Conservation (phyloP, 2,329 filamentous ascomycete genomes). For the Leptographium radiaticola region DNA sequence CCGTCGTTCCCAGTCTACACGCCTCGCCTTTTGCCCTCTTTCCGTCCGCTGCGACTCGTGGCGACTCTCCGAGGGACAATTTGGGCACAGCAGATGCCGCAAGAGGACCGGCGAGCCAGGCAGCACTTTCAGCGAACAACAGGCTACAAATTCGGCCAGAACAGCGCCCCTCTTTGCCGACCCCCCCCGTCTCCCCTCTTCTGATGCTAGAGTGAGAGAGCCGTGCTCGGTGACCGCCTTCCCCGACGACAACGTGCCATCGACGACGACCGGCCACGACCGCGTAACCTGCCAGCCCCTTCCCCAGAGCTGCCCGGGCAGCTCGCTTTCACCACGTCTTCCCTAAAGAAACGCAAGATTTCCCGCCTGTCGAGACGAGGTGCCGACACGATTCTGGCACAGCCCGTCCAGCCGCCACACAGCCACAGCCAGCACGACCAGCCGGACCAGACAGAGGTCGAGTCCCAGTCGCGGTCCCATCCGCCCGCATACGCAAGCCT, state of each 20-base stretch:
- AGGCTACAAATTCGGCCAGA: not conserved
- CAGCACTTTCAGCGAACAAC: not conserved
- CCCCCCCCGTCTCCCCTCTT: not conserved
- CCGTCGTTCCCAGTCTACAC: too few species aligned
- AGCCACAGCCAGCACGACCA: slow-evolving; percentile 14
- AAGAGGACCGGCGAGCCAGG: not conserved
- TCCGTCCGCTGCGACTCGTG: not conserved
- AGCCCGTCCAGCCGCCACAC: not conserved
- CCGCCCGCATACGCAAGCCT: slow-evolving; percentile 7
- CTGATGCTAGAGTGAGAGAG: not conserved
- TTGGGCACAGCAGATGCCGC: too few species aligned
- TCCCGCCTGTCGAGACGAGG: slow-evolving; percentile 28
- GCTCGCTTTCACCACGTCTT: slow-evolving; percentile 61
- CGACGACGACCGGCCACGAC: not conserved
- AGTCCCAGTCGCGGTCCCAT: slow-evolving; percentile 12
- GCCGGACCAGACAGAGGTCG: slow-evolving; percentile 18
- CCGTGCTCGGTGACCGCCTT: not conserved
- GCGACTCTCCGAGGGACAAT: too few species aligned
- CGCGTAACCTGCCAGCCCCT: slow-evolving; percentile 5
- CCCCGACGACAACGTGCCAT: not conserved
- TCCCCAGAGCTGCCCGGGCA: slow-evolving; percentile 46
- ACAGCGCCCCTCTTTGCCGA: not conserved
- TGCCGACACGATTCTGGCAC: slow-evolving; percentile 22
- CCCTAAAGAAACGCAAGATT: slow-evolving; percentile 61
- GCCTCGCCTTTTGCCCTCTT: not conserved